phyloP scores from a whole-genome alignment of 2,329 filamentous ascomycete species.

The Colletotrichum lupini region DNA sequence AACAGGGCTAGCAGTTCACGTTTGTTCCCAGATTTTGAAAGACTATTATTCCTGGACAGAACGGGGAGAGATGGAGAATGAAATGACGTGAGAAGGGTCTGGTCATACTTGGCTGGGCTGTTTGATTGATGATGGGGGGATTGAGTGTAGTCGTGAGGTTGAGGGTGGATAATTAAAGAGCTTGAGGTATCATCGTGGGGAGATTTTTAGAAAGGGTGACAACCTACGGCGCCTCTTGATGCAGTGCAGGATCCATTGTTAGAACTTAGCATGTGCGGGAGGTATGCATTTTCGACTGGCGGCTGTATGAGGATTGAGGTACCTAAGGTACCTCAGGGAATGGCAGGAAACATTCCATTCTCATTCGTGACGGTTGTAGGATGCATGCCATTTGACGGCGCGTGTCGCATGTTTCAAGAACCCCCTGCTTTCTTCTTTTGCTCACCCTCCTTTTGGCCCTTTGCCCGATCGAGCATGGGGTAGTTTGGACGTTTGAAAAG shows the following conservation, averaged over 20 bases:
- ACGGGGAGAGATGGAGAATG: neutral
- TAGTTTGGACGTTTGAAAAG: neutral
- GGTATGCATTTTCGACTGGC: neutral
- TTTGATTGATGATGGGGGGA: neutral
- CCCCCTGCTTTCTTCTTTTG: neutral
- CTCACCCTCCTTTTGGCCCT: neutral
- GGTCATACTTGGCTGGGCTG: neutral
- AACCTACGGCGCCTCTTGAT: neutral
- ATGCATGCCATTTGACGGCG: constrained; percentile 32
- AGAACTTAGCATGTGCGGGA: neutral
- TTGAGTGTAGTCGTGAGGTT: no score
- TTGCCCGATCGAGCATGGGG: neutral
- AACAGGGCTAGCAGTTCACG: neutral
- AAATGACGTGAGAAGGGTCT: neutral
- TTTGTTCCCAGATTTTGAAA: neutral
- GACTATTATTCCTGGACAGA: neutral
- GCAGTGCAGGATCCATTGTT: no score
- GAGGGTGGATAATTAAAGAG: no score
- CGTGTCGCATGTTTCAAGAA: constrained; percentile 33
- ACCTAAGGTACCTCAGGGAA: neutral
- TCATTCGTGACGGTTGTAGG: constrained; percentile 30
- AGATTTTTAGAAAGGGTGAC: no score
- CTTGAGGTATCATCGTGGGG: no score
- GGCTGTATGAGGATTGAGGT: constrained; percentile 9
- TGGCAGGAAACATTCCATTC: constrained; percentile 27